phyloP scores from a whole-genome alignment of 164 flowering plant genomes.

The Dillenia suffruticosa region DNA sequence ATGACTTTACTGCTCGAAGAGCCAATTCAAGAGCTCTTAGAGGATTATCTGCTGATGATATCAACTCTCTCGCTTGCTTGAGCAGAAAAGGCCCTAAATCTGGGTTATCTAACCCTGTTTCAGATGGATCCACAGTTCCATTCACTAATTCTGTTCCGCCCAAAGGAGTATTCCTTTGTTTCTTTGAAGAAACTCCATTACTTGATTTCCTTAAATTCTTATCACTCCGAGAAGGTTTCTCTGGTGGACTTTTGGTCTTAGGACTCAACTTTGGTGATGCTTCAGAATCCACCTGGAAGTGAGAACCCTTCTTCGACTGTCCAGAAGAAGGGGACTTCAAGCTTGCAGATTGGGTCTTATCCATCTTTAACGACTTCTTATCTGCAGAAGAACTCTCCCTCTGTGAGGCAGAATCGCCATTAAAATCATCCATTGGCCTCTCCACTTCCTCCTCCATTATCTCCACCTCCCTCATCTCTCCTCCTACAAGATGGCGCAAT shows the following conservation, averaged over 20 bases:
- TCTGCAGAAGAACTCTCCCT: slow-evolving; percentile 32
- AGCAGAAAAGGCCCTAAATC: slow-evolving; percentile 83
- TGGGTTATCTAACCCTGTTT: slow-evolving; percentile 48
- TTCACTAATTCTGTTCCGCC: slow-evolving; percentile 34
- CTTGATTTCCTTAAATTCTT: slow-evolving; percentile 30
- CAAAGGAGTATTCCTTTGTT: slow-evolving; percentile 27
- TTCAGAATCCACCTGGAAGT: slow-evolving; percentile 30
- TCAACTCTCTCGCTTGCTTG: slow-evolving; percentile 78
- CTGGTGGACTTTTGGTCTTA: slow-evolving; percentile 33
- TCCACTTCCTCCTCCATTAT: slow-evolving; percentile 46
- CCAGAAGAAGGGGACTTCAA: slow-evolving; percentile 34
- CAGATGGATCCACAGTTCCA: slow-evolving; percentile 41
- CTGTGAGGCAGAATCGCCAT: slow-evolving; percentile 35
- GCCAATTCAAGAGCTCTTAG: slow-evolving; percentile 79
- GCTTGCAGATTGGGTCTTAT: slow-evolving; percentile 27
- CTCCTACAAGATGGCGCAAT: slow-evolving; percentile 79
- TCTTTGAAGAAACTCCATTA: slow-evolving; percentile 34
- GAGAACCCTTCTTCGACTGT: slow-evolving; percentile 35
- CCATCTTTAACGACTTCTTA: slow-evolving; percentile 24
- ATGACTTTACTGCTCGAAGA: slow-evolving; percentile 74
- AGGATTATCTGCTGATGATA: slow-evolving; percentile 73
- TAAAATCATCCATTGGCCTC: slow-evolving; percentile 28
- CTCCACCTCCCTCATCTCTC: slow-evolving; percentile 68
- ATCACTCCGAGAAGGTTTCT: slow-evolving; percentile 42
- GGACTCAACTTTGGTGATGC: slow-evolving; percentile 38